These are phyloP conservation scores for Cicer bijugum DNA, from an alignment of 306 rosid species.

Conservation along the genomic window DNA sequence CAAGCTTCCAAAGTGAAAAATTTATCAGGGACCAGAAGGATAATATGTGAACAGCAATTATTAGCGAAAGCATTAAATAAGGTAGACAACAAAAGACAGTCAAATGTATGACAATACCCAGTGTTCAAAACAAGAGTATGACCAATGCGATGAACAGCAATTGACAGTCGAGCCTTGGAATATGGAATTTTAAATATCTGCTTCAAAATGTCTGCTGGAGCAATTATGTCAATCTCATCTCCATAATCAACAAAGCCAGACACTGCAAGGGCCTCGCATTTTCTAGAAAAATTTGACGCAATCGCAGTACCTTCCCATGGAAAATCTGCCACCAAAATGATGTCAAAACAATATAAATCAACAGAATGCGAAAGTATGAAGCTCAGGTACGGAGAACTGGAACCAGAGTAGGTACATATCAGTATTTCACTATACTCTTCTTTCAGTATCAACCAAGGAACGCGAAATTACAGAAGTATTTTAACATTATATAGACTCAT, in stretches of 20 bases:
- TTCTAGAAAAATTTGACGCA: slow-evolving; percentile 80
- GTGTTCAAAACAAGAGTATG: slow-evolving; percentile 86
- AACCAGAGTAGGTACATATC: slow-evolving; percentile 15
- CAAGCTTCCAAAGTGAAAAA: slow-evolving; percentile 37
- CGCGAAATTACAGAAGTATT: neutral
- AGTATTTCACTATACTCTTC: slow-evolving; percentile 19
- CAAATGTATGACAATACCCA: slow-evolving; percentile 54
- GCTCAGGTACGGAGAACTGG: slow-evolving; percentile 8
- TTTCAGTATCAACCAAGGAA: slow-evolving; percentile 19
- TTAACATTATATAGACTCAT: neutral
- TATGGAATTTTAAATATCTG: slow-evolving; percentile 96
- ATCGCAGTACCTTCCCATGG: slow-evolving; percentile 79
- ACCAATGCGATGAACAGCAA: slow-evolving; percentile 90
- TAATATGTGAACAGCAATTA: slow-evolving; percentile 33
- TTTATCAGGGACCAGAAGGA: slow-evolving; percentile 38
- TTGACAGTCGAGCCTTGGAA: slow-evolving; percentile 87
- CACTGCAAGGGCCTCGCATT: slow-evolving; percentile 89
- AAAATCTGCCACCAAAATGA: slow-evolving; percentile 59
- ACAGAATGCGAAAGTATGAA: slow-evolving; percentile 22
- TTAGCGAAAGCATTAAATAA: slow-evolving; percentile 20
- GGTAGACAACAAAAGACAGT: slow-evolving; percentile 22
- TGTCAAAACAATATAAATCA: slow-evolving; percentile 38
- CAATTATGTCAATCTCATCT: slow-evolving; percentile 93
- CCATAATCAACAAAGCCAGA: slow-evolving; percentile 93
- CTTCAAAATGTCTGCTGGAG: slow-evolving; percentile 92